phyloP scores from a whole-genome alignment of 768 basidiomycete species.

The Xerocomus spinulosus region DNA sequence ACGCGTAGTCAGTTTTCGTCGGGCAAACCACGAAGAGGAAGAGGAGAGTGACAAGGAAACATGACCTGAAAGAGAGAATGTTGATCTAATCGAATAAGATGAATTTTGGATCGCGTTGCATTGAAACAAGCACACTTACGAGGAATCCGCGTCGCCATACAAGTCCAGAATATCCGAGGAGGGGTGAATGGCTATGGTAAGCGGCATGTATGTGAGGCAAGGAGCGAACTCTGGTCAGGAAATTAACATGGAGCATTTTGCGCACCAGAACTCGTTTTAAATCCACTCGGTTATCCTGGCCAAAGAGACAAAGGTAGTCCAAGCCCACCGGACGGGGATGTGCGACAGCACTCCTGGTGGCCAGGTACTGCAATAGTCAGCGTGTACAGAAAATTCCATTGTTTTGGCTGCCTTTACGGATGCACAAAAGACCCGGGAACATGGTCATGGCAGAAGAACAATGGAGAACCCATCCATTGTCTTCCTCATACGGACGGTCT shows the following conservation, averaged over 20 bases:
- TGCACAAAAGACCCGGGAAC: conserved; percentile 21
- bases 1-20: conserved; percentile 41
- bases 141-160: conserved; percentile 62
- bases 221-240: conserved; percentile 9
- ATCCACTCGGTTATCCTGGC: conserved; percentile 26
- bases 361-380: not conserved
- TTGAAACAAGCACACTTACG: conserved; percentile 40
- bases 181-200: conserved; percentile 62
- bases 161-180: conserved; percentile 55
- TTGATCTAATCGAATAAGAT: conserved; percentile 48
- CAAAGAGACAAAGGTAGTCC: conserved; percentile 30
- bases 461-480: conserved; percentile 29
- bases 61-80: conserved; percentile 85
- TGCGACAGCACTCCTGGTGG: not conserved
- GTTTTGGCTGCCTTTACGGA: conserved; percentile 29
- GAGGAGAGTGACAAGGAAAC: conserved; percentile 62
- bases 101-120: conserved; percentile 4
- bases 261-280: conserved; percentile 22
- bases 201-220: conserved; percentile 48
- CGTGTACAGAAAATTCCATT: conserved; percentile 15
- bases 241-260: conserved; percentile 7
- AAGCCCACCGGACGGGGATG: conserved; percentile 3
- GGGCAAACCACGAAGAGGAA: conserved; percentile 52
- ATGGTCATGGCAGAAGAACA: conserved; percentile 22
- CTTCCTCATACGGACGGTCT: not conserved